These are phyloP conservation scores for Aquilaria yunnanensis DNA, from an alignment of 345 rosid genomes.

Conservation along the genomic window DNA sequence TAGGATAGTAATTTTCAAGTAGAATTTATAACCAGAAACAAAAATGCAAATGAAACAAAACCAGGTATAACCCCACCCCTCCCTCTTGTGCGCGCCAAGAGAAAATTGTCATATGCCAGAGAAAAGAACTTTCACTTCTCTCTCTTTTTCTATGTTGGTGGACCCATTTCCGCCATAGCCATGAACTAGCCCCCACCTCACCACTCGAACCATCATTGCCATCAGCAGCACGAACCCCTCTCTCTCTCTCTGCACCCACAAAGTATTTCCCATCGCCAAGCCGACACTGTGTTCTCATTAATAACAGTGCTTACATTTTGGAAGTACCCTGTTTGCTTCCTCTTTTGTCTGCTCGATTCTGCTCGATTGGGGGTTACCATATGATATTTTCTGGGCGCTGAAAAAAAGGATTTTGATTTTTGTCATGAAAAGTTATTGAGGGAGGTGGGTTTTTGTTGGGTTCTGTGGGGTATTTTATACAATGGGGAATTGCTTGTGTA, in stretches of 20 bases:
- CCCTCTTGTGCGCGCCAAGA: too few species aligned
- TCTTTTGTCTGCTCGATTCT: slow-evolving; percentile 3
- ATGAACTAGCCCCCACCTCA: slow-evolving; percentile 40
- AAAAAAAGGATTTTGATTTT: slow-evolving; percentile 15
- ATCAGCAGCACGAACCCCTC: slow-evolving; percentile 4
- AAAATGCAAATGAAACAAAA: too few species aligned
- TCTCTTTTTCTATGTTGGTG: slow-evolving; percentile 9
- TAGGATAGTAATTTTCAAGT: too few species aligned
- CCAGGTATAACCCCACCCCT: too few species aligned
- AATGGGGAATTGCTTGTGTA: slow-evolving; percentile 91
- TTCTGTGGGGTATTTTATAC: slow-evolving; percentile 16
- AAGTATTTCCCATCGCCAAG: slow-evolving; percentile 6
- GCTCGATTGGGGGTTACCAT: slow-evolving; percentile 3
- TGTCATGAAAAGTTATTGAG: slow-evolving; percentile 14
- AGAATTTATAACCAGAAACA: too few species aligned
- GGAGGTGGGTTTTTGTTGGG: slow-evolving; percentile 12
- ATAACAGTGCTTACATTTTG: background rate
- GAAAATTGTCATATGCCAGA: slow-evolving; percentile 8
- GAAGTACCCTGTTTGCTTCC: slow-evolving; percentile 13
- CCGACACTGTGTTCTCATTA: slow-evolving; percentile 11
- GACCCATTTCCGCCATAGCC: slow-evolving; percentile 63
- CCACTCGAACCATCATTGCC: slow-evolving; percentile 38
- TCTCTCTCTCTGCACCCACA: slow-evolving; percentile 10
- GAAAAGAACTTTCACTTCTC: background rate
- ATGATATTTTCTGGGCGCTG: background rate